Base-by-base conservation (phyloP, 1,284 basidiomycete genomes). In the Cryptococcus maquisensis region DNA sequence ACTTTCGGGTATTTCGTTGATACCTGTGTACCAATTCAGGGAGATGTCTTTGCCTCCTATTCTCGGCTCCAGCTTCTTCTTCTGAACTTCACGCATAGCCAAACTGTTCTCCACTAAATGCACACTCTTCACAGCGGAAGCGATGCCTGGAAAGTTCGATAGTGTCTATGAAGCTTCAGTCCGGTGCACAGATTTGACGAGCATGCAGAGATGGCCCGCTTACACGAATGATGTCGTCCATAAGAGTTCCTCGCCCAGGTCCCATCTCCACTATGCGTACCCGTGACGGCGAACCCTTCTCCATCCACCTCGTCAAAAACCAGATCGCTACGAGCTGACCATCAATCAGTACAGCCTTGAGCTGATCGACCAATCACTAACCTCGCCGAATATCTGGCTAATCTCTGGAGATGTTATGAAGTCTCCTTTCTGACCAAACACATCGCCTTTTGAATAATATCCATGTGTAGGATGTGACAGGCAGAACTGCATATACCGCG, bases 401-500 rank as follows among this genome's bases (percentile, higher is more conserved):
- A 99, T 97, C 72, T 99, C 96, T 2, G 96, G 96, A 60, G 88
- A 92, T 1, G 96, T 99, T 39, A 91, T 87, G 67, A 98, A 99
- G 77, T 99, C 96, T 3, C 96, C 96, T 36, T 81, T 80, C 0
- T 83, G 66, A 10, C 96, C 96, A 66, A 98, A 90, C 3, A 98
- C 86, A 39, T 85, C 81, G 56, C 83, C 79, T 52, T 86, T 72
- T 2, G 86, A 88, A 77, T 97, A 96, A 76, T 97, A 97, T 0
- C 93, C 93, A 55, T 89, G 79, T 0, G 82, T 86, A 1, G 92
- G 90, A 74, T 96, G 91, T 0, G 86, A 82, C 3, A 96, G 81
- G 65, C 90, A 93, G 60, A 90, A 81, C 62, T 88, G 85, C 85
- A 95, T 94, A 77, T 94, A 97, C 1, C 84, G 84, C 32, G 91